Base-by-base conservation (phyloP, 129 eudicot species). In the Tagetes patula region DNA sequence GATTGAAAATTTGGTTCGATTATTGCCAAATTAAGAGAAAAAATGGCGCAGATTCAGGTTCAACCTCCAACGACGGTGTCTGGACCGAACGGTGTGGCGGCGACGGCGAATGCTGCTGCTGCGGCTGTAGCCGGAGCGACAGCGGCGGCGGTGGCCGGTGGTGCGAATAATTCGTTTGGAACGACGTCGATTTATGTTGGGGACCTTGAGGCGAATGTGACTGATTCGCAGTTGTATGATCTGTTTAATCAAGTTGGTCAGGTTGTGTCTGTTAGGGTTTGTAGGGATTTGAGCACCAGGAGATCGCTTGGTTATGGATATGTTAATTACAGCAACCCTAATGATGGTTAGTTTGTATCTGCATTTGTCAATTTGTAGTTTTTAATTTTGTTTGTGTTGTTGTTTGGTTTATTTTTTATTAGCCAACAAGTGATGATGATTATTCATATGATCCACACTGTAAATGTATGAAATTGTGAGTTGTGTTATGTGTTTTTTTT, bases 211-310 rank as follows among this genome's bases (percentile, higher is more conserved):
- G 11, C 71, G 3, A 82, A 71, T 6, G 92, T 89, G 12, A 78
- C 92, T 1, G 96, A 89, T 59, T 86, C 96, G 5, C 96, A 89
- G 82, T 50, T 89, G 79, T 89, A 78, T 41, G 96, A 89, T 77
- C 81, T 84, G 86, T 89, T 89, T 73, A 86, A 87, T 46, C 89
- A 85, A 78, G 87, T 85, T 27, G 94, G 91, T 0, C 96, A 85
- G 84, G 96, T 90, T 39, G 96, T 90, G 43, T 90, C 94, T 0
- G 96, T 90, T 59, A 83, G 96, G 89, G 88, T 90, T 81, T 90
- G 96, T 80, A 79, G 94, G 54, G 96, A 90, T 77, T 54, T 80
- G 53, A 75, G 81, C 72, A 79, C 89, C 13, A 82, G 94, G 6
- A 76, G 93, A 37, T 83, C 89, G 39, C 91, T 90, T 9, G 96